Evolutionary conservation across 306 rosid genomes (phyloP).

Genomic region (Quercus glauca): DNA sequence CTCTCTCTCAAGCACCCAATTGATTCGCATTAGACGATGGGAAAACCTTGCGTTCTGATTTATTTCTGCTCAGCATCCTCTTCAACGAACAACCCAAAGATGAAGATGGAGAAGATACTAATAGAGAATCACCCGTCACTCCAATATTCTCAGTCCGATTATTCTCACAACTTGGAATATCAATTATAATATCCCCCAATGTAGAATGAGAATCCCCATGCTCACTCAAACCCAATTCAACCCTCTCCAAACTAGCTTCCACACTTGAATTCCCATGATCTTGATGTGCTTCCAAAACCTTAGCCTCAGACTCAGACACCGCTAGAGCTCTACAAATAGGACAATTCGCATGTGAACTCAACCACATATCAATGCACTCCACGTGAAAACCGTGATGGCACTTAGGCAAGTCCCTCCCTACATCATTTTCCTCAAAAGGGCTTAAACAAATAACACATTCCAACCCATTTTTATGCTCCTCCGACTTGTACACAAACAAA

Average conservation of each 20-base stretch:
- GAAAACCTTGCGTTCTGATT: constrained; percentile 43
- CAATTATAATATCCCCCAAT: constrained; percentile 36
- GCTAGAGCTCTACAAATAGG: constrained; percentile 79
- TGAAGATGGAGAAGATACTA: constrained; percentile 37
- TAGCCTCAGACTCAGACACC: constrained; percentile 1
- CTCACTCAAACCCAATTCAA: constrained; percentile 8
- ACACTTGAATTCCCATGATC: background rate
- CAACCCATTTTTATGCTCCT: constrained; percentile 12
- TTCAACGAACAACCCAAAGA: constrained; percentile 63
- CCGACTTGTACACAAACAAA: constrained; percentile 42
- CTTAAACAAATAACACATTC: constrained; percentile 88
- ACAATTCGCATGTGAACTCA: constrained; percentile 69
- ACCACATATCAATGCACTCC: constrained; percentile 91
- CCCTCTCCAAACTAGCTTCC: background rate
- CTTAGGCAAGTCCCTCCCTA: constrained; percentile 61
- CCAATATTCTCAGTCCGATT: background rate
- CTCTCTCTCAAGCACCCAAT: constrained; percentile 6
- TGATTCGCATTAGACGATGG: constrained; percentile 39
- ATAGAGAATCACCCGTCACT: constrained; percentile 8
- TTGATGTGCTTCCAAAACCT: background rate
- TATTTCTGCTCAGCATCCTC: constrained; percentile 53
- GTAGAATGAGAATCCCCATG: constrained; percentile 19
- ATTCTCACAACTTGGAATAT: constrained; percentile 35
- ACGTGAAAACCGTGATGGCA: constrained; percentile 82
- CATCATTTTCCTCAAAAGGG: constrained; percentile 58